These are phyloP conservation scores for Botrytis deweyae DNA, from an alignment of 2,329 filamentous ascomycete species.

Conservation along the genomic window DNA sequence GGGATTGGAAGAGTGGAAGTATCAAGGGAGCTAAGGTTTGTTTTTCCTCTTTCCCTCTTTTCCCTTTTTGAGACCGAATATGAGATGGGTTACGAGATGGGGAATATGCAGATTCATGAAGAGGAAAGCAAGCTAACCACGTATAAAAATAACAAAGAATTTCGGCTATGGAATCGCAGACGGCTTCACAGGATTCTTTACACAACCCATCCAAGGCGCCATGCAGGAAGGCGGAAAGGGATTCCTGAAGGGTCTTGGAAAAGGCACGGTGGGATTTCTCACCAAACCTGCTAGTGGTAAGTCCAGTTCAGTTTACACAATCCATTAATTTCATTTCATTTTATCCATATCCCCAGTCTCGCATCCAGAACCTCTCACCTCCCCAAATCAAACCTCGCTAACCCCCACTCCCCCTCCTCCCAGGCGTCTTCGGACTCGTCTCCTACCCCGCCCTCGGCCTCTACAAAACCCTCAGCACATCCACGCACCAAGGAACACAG, in stretches of 20 bases:
- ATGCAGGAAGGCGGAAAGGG: neutral
- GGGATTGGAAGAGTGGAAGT: slow-evolving; percentile 5
- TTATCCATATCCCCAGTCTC: no score
- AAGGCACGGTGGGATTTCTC: neutral
- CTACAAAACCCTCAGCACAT: slow-evolving; percentile 17
- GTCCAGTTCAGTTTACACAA: no score
- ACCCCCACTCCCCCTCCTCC: neutral
- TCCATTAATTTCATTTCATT: no score
- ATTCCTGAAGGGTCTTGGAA: neutral
- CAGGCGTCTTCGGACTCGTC: slow-evolving; percentile 18
- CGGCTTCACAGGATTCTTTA: neutral
- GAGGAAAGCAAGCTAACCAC: neutral
- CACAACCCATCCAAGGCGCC: slow-evolving; percentile 4
- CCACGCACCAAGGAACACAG: slow-evolving; percentile 9
- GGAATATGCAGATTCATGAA: neutral
- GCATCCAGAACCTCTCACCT: no score
- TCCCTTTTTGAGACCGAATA: no score
- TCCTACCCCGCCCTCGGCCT: slow-evolving; percentile 21
- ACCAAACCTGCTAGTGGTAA: neutral
- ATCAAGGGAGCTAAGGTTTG: neutral
- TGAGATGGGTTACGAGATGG: no score
- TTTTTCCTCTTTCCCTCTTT: neutral
- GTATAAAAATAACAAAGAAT: neutral
- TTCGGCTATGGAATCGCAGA: neutral
- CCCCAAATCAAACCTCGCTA: neutral